A percentile compares a stretch with the other conserved stretches of the same genome.
Evolutionary conservation across 352 stramenopile species (phyloP).

Genomic region (Pelagophyceae sp.): DNA sequence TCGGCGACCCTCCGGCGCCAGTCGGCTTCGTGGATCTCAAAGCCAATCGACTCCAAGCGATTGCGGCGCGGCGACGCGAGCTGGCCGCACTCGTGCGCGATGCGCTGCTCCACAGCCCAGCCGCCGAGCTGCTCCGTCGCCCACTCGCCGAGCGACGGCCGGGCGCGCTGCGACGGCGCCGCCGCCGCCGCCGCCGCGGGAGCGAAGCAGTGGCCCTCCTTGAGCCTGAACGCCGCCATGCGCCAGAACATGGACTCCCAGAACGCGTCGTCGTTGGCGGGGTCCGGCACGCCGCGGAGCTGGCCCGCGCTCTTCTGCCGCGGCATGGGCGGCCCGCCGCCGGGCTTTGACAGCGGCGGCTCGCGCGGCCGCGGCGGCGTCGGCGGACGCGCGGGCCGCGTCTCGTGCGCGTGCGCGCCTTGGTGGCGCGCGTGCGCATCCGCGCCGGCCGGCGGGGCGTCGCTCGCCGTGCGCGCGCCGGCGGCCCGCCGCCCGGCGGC

Average conservation of each 20-base stretch:
- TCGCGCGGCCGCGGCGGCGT: not conserved
- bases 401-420: not conserved
- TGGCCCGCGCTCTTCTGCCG: no score
- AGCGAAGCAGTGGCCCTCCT: conserved; percentile 5
- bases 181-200: not conserved
- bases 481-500: not conserved
- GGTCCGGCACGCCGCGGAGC: no score
- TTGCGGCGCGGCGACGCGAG: not conserved
- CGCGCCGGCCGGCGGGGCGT: no score
- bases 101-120: conserved; percentile 4
- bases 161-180: not conserved
- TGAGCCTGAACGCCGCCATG: not conserved
- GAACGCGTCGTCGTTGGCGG: no score
- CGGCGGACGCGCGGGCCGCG: not conserved
- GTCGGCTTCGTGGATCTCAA: conserved; percentile 7
- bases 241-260: conserved; percentile 3
- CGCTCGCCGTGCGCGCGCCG: not conserved
- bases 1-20: not conserved
- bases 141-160: no score
- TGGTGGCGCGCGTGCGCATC: not conserved
- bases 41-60: conserved; percentile 4
- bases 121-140: not conserved
- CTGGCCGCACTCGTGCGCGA: not conserved
- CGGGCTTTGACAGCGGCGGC: not conserved
- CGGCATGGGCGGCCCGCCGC: not conserved